These are phyloP conservation scores for barley (Hordeum vulgare) DNA, from an alignment of 176 grass and related monocot genomes.

Conservation along the genomic window MorexV3_pseudomolecules_assembly NC_058519.1:59947637-59948136, in stretches of 20 bases:
- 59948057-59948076: background rate
- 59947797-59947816: conserved; percentile 60
- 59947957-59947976: background rate
- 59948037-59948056: background rate
- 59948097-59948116: conserved; percentile 8
- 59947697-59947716: background rate
- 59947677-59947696: conserved; percentile 8
- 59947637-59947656: conserved; percentile 58
- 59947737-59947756: conserved; percentile 51
- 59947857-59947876: background rate
- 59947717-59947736: background rate
- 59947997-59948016: background rate
- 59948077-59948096: background rate
- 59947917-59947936: background rate
- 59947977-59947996: conserved; percentile 10
- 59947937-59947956: background rate
- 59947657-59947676: conserved; percentile 16
- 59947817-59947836: conserved; percentile 70
- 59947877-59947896: background rate
- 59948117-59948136: conserved; percentile 86
- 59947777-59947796: conserved; percentile 92
- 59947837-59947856: conserved; percentile 39
- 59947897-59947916: background rate
- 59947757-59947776: conserved; percentile 94
- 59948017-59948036: background rate